Evolutionary conservation across 2,329 filamentous ascomycete genomes (phyloP), one percentile per base, ranked within the genome.

Genomic region (Ceratocystis smalleyi): DNA sequence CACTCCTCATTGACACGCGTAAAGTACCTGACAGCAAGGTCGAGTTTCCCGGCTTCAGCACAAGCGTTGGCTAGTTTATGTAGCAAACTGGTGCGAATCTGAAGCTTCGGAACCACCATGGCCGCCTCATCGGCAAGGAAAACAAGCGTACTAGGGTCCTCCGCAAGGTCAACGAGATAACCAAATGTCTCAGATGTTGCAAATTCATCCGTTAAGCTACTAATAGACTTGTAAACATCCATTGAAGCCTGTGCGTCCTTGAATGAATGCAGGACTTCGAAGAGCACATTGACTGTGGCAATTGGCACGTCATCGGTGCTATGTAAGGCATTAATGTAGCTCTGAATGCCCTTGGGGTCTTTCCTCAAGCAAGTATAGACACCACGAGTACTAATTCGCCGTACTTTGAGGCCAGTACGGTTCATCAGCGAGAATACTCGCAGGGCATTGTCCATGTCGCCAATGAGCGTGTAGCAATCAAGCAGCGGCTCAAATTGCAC

Each of bases 401-500:
- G 80, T 2, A 83, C 78, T 47, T 79, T 72, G 4, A 86, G 71
- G 4, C 84, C 83, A 19, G 84, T 81, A 66, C 82, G 78, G 24
- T 81, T 75, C 86, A 95, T 94, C 71, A 90, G 85, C 68, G 82
- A 83, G 17, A 96, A 77, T 1, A 88, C 79, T 49, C 82, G 81
- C 43, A 96, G 78, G 0, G 88, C 87, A 30, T 83, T 82, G 27
- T 76, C 74, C 6, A 92, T 70, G 68, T 94, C 83, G 1, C 79
- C 77, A 2, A 72, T 70, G 2, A 77, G 75, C 10, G 83, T 77
- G 70, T 95, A 89, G 3, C 87, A 81, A 65, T 89, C 84, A 5
- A 91, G 77, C 32, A 96, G 79, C 32, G 86, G 80, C 72, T 95
- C 90, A 73, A 94, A 95, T 71, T 96, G 89, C 67, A 87, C 79